phyloP scores from a whole-genome alignment of 1,284 basidiomycete species.

The Sanghuangporus baumii region DNA sequence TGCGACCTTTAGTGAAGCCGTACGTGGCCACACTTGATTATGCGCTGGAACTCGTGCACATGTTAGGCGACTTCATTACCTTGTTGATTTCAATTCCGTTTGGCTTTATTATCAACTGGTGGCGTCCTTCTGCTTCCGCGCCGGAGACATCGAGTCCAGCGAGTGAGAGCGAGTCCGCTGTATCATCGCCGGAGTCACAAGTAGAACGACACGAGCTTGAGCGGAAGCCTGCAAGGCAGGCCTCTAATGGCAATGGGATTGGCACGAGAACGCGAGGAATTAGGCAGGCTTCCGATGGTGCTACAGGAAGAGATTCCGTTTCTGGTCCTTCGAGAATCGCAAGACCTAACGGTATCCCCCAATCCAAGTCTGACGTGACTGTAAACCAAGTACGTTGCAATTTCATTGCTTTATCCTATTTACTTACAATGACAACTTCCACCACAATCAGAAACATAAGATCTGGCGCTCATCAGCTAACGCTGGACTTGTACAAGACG shows the following conservation, averaged over 20 bases:
- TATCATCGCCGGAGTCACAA: background rate
- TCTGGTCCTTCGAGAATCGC: slow-evolving; percentile 5
- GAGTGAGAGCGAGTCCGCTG: background rate
- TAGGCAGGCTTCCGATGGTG: slow-evolving; percentile 6
- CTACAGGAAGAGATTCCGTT: background rate
- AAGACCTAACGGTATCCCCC: slow-evolving; percentile 4
- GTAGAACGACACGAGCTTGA: background rate
- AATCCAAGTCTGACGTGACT: slow-evolving; percentile 9
- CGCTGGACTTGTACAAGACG: slow-evolving; percentile 4
- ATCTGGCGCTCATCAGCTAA: slow-evolving; percentile 14
- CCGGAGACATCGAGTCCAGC: background rate
- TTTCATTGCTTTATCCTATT: background rate
- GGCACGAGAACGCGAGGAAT: slow-evolving; percentile 8
- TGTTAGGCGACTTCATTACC: slow-evolving; percentile 61
- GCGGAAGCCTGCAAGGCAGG: background rate
- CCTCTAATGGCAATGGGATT: slow-evolving; percentile 2
- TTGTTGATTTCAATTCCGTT: slow-evolving; percentile 50
- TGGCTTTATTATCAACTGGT: slow-evolving; percentile 39
- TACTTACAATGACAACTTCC: background rate
- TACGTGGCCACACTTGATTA: slow-evolving; percentile 58
- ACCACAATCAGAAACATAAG: background rate
- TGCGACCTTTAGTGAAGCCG: slow-evolving; percentile 67
- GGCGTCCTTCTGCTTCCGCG: slow-evolving; percentile 25
- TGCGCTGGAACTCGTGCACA: slow-evolving; percentile 47
- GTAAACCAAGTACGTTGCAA: background rate